These are phyloP conservation scores for Patellaria atrata DNA, from an alignment of 495 filamentous ascomycete genomes.

Conservation along the genomic window DNA sequence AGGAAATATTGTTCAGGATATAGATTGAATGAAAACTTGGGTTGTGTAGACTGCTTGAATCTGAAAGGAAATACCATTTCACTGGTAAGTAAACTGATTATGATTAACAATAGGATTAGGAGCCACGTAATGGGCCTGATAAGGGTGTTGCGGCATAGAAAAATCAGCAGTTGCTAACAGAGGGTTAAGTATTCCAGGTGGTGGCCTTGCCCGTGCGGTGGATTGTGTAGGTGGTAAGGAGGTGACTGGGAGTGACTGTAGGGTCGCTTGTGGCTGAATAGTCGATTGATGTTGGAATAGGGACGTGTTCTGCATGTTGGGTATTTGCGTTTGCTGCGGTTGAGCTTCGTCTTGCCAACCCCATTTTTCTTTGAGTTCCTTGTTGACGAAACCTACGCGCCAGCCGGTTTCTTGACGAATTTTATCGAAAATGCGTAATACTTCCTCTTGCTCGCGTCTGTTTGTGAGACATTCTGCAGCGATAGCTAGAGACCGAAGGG, in stretches of 20 bases:
- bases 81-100: slow-evolving; percentile 4
- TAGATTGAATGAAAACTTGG: no score
- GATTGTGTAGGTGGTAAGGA: slow-evolving; percentile 2
- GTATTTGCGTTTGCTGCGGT: slow-evolving; percentile 1
- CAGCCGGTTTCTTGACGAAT: slow-evolving; percentile 69
- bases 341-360: slow-evolving; percentile 44
- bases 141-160: slow-evolving; percentile 57
- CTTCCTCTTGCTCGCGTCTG: slow-evolving; percentile 65
- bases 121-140: slow-evolving; percentile 41
- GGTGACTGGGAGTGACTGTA: slow-evolving; percentile 3
- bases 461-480: slow-evolving; percentile 60
- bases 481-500: slow-evolving; percentile 61
- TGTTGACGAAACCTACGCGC: slow-evolving; percentile 51
- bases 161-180: slow-evolving; percentile 55
- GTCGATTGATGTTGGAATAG: slow-evolving; percentile 1
- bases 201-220: slow-evolving; percentile 17
- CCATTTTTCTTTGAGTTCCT: slow-evolving; percentile 62
- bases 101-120: slow-evolving; percentile 15
- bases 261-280: slow-evolving; percentile 2
- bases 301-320: slow-evolving; percentile 5
- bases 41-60: no score
- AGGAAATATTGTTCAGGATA: no score
- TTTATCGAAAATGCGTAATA: slow-evolving; percentile 57
- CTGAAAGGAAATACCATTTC: not conserved
- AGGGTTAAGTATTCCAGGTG: slow-evolving; percentile 46